These are phyloP conservation scores for Eucalyptus regnans DNA, from an alignment of 345 rosid species.

Conservation along the genomic window DNA sequence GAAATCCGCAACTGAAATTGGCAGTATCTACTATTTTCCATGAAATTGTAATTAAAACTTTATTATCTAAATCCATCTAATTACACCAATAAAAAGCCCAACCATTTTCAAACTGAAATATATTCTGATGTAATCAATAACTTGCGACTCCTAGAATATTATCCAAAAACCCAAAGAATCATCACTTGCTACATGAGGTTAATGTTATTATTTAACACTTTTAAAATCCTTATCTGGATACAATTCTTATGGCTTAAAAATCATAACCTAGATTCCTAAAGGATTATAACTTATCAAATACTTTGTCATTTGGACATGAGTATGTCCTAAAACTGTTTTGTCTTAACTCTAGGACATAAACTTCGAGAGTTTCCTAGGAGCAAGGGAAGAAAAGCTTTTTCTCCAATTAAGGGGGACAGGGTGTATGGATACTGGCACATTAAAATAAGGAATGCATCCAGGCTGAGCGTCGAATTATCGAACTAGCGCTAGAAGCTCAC, in stretches of 20 bases:
- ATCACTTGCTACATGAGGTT: neutral
- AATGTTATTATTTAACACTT: neutral
- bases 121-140: neutral
- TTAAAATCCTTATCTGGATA: neutral
- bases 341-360: too few species aligned
- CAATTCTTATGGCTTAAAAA: neutral
- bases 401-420: too few species aligned
- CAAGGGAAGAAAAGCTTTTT: too few species aligned
- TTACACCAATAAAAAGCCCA: neutral
- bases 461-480: too few species aligned
- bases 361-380: too few species aligned
- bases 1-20: neutral
- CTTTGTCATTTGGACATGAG: too few species aligned
- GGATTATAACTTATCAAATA: too few species aligned
- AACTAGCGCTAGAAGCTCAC: too few species aligned
- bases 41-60: neutral
- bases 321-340: too few species aligned
- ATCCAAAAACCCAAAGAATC: neutral
- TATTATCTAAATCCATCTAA: neutral
- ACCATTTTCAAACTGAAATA: neutral
- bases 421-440: too few species aligned
- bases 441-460: too few species aligned
- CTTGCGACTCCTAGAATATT: neutral
- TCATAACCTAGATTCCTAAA: neutral
- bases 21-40: too few species aligned